Percentiles rank a stretch among this genome's conserved stretches.
phyloP scores from a whole-genome alignment of 2,329 filamentous ascomycete species.

The Fonsecaea monophora region DNA sequence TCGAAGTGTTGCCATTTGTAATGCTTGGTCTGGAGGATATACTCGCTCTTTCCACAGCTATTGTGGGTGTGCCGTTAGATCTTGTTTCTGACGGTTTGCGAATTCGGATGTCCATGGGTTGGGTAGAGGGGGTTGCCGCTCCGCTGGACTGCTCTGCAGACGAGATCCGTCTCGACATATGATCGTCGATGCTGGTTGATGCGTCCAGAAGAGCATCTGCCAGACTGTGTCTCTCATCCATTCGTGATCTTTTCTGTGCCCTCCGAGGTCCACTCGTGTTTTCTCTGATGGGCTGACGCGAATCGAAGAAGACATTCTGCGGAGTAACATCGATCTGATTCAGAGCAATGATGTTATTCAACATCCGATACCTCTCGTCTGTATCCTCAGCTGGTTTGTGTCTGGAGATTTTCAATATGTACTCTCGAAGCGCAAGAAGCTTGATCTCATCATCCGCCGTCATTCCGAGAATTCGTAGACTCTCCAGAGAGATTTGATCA shows the following conservation, averaged over 20 bases:
- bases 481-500: conserved; percentile 90
- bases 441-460: conserved; percentile 85
- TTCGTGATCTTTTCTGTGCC: conserved; percentile 41
- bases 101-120: conserved; percentile 31
- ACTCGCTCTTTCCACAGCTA: conserved; percentile 32
- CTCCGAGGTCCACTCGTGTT: conserved; percentile 42
- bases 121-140: conserved; percentile 29
- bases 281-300: conserved; percentile 52
- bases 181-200: conserved; percentile 81
- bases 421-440: conserved; percentile 82
- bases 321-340: conserved; percentile 78
- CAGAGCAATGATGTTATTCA: conserved; percentile 74
- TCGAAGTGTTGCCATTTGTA: conserved; percentile 21
- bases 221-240: conserved; percentile 73
- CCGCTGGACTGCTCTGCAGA: conserved; percentile 27
- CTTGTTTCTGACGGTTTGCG: conserved; percentile 7
- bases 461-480: conserved; percentile 84
- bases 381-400: conserved; percentile 67
- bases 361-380: conserved; percentile 47
- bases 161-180: conserved; percentile 18
- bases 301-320: conserved; percentile 92
- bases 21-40: conserved; percentile 26
- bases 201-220: conserved; percentile 90
- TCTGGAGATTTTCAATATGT: conserved; percentile 84
- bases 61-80: conserved; percentile 17